Conservation (phyloP, 2,329 filamentous ascomycete species). For the Dendryphion nanum region DNA sequence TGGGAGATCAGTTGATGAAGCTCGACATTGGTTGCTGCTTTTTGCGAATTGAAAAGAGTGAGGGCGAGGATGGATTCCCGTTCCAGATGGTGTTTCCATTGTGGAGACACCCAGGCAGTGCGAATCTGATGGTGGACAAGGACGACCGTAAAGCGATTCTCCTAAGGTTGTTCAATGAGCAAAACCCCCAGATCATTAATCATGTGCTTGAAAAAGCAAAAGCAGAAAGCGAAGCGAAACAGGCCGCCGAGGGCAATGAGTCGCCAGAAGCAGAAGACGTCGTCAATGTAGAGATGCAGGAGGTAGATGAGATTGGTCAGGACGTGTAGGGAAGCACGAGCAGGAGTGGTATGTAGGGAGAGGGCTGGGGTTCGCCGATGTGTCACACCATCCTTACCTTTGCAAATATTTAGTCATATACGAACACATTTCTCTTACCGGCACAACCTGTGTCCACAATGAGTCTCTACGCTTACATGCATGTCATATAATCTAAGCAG, state of each 20-base stretch:
- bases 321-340: no score
- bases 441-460: no score
- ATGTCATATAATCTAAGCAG: no score
- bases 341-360: no score
- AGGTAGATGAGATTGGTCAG: slow-evolving; percentile 1
- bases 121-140: slow-evolving; percentile 98
- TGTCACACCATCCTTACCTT: no score
- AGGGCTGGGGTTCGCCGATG: no score
- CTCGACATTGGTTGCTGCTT: slow-evolving; percentile 91
- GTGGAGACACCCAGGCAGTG: slow-evolving; percentile 87
- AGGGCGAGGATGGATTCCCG: slow-evolving; percentile 57
- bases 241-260: slow-evolving; percentile 8
- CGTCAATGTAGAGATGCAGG: slow-evolving; percentile 14
- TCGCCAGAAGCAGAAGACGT: slow-evolving; percentile 6
- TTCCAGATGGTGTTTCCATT: slow-evolving; percentile 88
- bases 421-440: no score
- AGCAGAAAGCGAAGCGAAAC: slow-evolving; percentile 15
- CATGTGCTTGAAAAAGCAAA: slow-evolving; percentile 35
- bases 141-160: slow-evolving; percentile 92
- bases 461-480: no score
- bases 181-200: slow-evolving; percentile 67
- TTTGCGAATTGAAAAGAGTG: slow-evolving; percentile 75
- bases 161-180: slow-evolving; percentile 86
- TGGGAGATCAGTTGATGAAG: slow-evolving; percentile 75
- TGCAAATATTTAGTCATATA: no score